Evolutionary conservation across 2,329 filamentous ascomycete species (phyloP), one percentile per base, ranked within the genome.

Genomic region (Botryotinia convoluta): DNA sequence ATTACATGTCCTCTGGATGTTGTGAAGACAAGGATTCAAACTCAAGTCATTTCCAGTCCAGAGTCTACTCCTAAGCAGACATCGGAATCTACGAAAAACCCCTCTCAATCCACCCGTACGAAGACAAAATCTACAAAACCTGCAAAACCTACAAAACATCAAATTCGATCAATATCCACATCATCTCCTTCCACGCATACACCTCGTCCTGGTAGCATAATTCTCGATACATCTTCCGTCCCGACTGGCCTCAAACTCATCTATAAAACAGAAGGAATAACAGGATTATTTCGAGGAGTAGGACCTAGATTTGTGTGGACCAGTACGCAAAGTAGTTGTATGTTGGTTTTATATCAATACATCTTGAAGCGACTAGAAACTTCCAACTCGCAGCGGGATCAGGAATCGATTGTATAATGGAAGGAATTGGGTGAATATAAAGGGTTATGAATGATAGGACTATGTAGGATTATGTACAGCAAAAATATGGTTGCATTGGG

Each of bases 1-100:
- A 90, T 99, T 22, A 99, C 96, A 2, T 98, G 96, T 79, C 96
- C 96, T 1, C 88, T 99, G 76, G 96, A 99, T 80, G 96, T 99
- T 9, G 95, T 99, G 75, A 99, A 99, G 84, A 99, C 96, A 0
- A 88, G 96, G 71, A 92, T 98, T 48, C 97, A 99, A 82, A 99
- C 96, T 0, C 96, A 99, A 82, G 88, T 97, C 69, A 90, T 90
- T 76, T 78, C 82, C 8, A 79, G 82, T 7, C 77, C 81, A 2
- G 78, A 79, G 29, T 70, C 79, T 22, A 62, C 74, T 37, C 60
- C 76, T 59, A 80, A 79, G 67, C 64, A 76, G 51, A 75, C 76
- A n/a, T 71, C 79, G 44, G 48, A 75, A 39, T 70, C 76, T 57
- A 61, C 72, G 65, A 65, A 54, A 16, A 67, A 37, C 12, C 2